These are phyloP conservation scores for Yamadazyma friedrichii DNA, from an alignment of 1,139 yeast genomes.

Conservation along the genomic window DNA sequence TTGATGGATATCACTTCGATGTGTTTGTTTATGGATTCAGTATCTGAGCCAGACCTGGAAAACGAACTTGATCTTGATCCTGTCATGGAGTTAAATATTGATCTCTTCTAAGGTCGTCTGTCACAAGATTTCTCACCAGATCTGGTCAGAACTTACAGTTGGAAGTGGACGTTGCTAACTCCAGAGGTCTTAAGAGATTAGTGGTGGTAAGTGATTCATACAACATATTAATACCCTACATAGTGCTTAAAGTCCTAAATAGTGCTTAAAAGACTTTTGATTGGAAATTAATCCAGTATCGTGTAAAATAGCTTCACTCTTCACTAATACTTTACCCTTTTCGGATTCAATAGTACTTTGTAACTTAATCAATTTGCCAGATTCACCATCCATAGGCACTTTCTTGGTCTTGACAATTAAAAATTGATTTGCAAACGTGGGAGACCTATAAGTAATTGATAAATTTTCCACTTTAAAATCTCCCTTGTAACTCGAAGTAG, in stretches of 20 bases:
- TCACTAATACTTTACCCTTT: conserved; percentile 36
- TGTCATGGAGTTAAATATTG: background rate
- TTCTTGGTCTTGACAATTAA: conserved; percentile 58
- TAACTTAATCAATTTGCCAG: conserved; percentile 25
- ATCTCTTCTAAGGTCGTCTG: conserved; percentile 3
- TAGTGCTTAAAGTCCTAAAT: conserved; percentile 7
- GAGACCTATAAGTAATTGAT: conserved; percentile 60
- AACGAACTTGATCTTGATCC: background rate
- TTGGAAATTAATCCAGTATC: conserved; percentile 40
- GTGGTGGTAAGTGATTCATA: background rate
- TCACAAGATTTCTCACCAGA: background rate
- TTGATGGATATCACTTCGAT: conserved; percentile 34
- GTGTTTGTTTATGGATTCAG: conserved; percentile 6
- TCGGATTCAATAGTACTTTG: conserved; percentile 35
- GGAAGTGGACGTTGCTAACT: too few relatives aligned
- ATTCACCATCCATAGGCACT: conserved; percentile 23
- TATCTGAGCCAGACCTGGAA: conserved; percentile 1
- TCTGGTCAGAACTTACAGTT: too few relatives aligned
- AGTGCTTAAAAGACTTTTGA: conserved; percentile 10
- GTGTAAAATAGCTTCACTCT: conserved; percentile 34
- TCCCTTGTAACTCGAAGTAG: conserved; percentile 34
- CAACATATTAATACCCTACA: too few relatives aligned
- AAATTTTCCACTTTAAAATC: conserved; percentile 51
- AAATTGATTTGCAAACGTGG: conserved; percentile 80
- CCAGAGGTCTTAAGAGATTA: too few relatives aligned